Evolutionary conservation across 2,329 filamentous ascomycete species (phyloP).

Genomic region (Aaosphaeria pasadenensis): DNA sequence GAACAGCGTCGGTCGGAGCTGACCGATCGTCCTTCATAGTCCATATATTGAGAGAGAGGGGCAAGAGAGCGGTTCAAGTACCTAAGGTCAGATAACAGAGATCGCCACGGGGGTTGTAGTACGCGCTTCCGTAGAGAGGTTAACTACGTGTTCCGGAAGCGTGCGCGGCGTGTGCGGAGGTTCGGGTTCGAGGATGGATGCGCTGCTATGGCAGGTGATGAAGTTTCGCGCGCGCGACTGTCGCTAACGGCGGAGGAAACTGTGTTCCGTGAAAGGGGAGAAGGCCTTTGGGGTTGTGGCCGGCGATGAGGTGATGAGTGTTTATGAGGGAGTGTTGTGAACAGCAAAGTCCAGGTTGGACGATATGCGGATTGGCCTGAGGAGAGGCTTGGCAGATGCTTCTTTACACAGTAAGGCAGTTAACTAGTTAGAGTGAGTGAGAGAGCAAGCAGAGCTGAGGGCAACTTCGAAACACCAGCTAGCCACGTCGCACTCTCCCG

Average conservation of each 20-base stretch:
- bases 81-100: slow-evolving; percentile 38
- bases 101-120: slow-evolving; percentile 36
- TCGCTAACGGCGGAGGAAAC: slow-evolving; percentile 15
- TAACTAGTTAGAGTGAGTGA: no score
- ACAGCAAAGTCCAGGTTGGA: slow-evolving; percentile 5
- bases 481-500: no score
- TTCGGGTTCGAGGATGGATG: slow-evolving; percentile 21
- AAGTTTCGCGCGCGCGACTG: slow-evolving; percentile 19
- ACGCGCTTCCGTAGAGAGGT: slow-evolving; percentile 41
- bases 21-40: slow-evolving; percentile 1
- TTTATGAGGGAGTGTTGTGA: slow-evolving; percentile 11
- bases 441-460: no score
- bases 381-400: no score
- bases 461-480: no score
- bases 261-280: slow-evolving; percentile 19
- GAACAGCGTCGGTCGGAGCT: slow-evolving; percentile 4
- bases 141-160: slow-evolving; percentile 25
- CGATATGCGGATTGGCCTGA: background rate
- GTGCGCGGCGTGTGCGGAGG: slow-evolving; percentile 33
- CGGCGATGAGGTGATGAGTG: slow-evolving; percentile 25
- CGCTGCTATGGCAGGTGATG: slow-evolving; percentile 14
- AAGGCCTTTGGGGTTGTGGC: slow-evolving; percentile 26
- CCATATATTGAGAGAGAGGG: slow-evolving; percentile 18
- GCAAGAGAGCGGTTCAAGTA: slow-evolving; percentile 28
- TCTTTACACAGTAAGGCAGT: no score